Evolutionary conservation across 208 protist genomes (phyloP).

Genomic region (Polymyxa betae): DNA sequence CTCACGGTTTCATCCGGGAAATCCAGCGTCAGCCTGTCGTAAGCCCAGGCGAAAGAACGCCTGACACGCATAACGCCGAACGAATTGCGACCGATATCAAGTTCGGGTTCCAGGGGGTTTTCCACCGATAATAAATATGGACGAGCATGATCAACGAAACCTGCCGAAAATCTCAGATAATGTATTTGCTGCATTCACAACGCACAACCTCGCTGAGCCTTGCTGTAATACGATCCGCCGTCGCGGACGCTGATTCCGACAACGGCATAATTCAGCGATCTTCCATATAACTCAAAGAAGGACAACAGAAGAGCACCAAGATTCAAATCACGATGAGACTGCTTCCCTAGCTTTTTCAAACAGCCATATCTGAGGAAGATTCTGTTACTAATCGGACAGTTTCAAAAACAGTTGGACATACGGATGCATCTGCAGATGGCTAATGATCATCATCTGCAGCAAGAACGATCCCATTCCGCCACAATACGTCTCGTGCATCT

Average conservation of each 20-base stretch:
- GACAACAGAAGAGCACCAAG: constrained; percentile 56
- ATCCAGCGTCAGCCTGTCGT: constrained; percentile 23
- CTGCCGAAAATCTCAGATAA: not conserved
- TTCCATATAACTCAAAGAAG: constrained; percentile 66
- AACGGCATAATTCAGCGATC: constrained; percentile 53
- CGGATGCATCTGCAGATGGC: constrained; percentile 59
- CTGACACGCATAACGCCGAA: constrained; percentile 53
- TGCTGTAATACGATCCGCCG: constrained; percentile 43
- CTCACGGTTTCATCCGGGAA: not conserved
- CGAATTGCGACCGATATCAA: constrained; percentile 56
- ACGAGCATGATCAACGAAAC: not conserved
- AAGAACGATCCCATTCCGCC: constrained; percentile 64
- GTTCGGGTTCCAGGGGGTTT: constrained; percentile 44
- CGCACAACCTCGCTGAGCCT: not conserved
- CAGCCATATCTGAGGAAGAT: not conserved
- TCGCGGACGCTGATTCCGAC: constrained; percentile 55
- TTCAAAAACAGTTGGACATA: not conserved
- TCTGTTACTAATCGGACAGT: not conserved
- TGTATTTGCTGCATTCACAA: not conserved
- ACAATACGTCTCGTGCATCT: constrained; percentile 64
- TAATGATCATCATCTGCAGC: constrained; percentile 62
- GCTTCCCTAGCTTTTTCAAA: not conserved
- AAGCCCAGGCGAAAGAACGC: constrained; percentile 33
- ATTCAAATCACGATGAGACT: not conserved
- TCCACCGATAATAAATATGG: constrained; percentile 45